A percentile compares a stretch with the other conserved stretches of the same genome.
Evolutionary conservation across 495 filamentous ascomycete genomes (phyloP).

Genomic region (Hypoxylon intermedium): DNA sequence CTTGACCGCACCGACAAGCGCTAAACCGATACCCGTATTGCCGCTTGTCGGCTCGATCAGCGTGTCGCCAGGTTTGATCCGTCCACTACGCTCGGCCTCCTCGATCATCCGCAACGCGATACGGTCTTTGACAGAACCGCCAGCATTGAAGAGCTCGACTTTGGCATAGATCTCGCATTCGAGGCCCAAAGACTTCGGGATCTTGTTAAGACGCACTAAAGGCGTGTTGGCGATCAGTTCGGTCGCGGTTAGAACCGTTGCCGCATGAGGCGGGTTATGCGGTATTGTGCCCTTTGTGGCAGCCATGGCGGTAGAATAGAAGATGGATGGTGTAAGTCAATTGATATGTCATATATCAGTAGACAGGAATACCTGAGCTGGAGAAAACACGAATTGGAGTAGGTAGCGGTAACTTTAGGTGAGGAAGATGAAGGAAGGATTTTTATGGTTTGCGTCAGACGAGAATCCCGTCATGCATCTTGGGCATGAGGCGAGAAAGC

Average conservation of each 20-base stretch:
- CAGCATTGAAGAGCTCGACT: slow-evolving; percentile 95
- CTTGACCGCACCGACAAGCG: slow-evolving; percentile 92
- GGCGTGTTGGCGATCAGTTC: slow-evolving; percentile 91
- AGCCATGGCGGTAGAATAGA: slow-evolving; percentile 20
- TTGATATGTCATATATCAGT: not conserved
- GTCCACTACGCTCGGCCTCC: slow-evolving; percentile 85
- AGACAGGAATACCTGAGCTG: not conserved
- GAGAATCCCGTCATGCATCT: slow-evolving; percentile 19
- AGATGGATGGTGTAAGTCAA: not conserved
- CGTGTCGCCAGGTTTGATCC: slow-evolving; percentile 96
- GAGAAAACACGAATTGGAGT: not conserved
- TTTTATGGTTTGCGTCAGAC: slow-evolving; percentile 17
- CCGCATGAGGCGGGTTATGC: slow-evolving; percentile 35
- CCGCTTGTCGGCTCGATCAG: slow-evolving; percentile 97
- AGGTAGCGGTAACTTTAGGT: not conserved
- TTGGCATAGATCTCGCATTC: slow-evolving; percentile 93
- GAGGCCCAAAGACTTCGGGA: slow-evolving; percentile 89
- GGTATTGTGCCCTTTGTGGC: slow-evolving; percentile 28
- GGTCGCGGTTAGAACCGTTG: slow-evolving; percentile 50
- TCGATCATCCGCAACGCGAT: slow-evolving; percentile 98
- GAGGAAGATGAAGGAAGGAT: not conserved
- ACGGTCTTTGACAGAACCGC: slow-evolving; percentile 96
- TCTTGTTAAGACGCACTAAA: slow-evolving; percentile 86
- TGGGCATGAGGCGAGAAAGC: slow-evolving; percentile 28
- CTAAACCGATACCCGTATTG: slow-evolving; percentile 97